These are phyloP conservation scores for Ceratobasidium sp. DNA, from an alignment of 1,284 basidiomycete species.

Conservation along the genomic window DNA sequence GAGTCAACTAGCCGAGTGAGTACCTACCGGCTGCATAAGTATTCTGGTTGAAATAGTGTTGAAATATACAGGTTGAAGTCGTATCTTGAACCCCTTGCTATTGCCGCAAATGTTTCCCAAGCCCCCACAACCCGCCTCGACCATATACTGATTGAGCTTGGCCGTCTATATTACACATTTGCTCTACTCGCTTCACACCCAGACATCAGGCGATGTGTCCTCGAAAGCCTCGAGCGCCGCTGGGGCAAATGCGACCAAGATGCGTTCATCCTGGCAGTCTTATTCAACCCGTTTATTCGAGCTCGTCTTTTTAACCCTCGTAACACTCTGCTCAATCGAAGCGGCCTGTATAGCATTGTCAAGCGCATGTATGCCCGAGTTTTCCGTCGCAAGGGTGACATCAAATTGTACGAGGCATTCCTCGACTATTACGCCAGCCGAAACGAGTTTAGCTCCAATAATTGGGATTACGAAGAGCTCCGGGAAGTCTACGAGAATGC, in stretches of 20 bases:
- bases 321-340: neutral
- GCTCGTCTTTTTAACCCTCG: constrained; percentile 33
- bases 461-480: constrained; percentile 23
- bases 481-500: neutral
- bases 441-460: constrained; percentile 18
- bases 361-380: no score
- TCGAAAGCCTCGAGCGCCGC: constrained; percentile 58
- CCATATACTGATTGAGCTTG: constrained; percentile 3
- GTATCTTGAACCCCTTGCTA: constrained; percentile 27
- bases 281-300: constrained; percentile 58
- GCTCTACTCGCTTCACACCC: no score
- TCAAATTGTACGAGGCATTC: constrained; percentile 24
- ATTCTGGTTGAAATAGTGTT: neutral
- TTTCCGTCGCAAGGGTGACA: neutral
- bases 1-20: neutral
- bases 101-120: constrained; percentile 31
- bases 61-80: neutral
- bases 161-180: constrained; percentile 16
- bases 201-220: no score
- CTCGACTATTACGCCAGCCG: neutral
- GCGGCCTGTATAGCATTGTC: neutral
- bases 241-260: constrained; percentile 64
- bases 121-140: constrained; percentile 10
- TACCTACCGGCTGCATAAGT: no score
- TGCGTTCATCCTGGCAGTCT: constrained; percentile 61